Evolutionary conservation across 1,139 yeast species (phyloP).

Genomic region (Martiniozyma asiatica): DNA sequence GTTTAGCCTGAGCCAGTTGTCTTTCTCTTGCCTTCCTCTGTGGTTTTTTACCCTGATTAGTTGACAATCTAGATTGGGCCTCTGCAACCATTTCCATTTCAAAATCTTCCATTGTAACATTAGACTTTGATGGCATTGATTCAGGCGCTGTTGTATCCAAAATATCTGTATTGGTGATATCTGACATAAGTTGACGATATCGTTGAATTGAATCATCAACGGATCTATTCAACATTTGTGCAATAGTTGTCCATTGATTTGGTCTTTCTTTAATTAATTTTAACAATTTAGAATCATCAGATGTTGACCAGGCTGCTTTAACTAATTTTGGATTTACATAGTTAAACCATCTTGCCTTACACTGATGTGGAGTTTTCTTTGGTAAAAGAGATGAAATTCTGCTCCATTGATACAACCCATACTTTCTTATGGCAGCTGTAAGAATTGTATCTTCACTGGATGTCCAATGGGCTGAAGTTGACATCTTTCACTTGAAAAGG

Average conservation of each 20-base stretch:
- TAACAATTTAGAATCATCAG: slow-evolving; percentile 67
- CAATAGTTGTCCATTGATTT: slow-evolving; percentile 89
- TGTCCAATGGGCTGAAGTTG: slow-evolving; percentile 61
- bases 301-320: slow-evolving; percentile 56
- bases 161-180: slow-evolving; percentile 5
- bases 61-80: slow-evolving; percentile 83
- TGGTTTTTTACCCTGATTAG: slow-evolving; percentile 92
- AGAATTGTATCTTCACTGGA: slow-evolving; percentile 83
- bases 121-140: slow-evolving; percentile 69
- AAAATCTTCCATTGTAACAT: slow-evolving; percentile 71
- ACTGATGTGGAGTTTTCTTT: slow-evolving; percentile 82
- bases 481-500: no score
- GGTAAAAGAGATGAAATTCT: slow-evolving; percentile 80
- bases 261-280: slow-evolving; percentile 63
- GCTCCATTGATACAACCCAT: slow-evolving; percentile 92
- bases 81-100: slow-evolving; percentile 89
- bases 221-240: slow-evolving; percentile 70
- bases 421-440: slow-evolving; percentile 83
- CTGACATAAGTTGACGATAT: slow-evolving; percentile 65
- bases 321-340: slow-evolving; percentile 68
- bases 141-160: slow-evolving; percentile 42
- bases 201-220: slow-evolving; percentile 85
- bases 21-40: slow-evolving; percentile 82
- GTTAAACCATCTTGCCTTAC: slow-evolving; percentile 88
- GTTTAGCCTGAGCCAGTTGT: slow-evolving; percentile 38